Evolutionary conservation across 2,329 filamentous ascomycete genomes (phyloP), one percentile per base, ranked within the genome.

Genomic region (Elsinoe fawcettii): DNA sequence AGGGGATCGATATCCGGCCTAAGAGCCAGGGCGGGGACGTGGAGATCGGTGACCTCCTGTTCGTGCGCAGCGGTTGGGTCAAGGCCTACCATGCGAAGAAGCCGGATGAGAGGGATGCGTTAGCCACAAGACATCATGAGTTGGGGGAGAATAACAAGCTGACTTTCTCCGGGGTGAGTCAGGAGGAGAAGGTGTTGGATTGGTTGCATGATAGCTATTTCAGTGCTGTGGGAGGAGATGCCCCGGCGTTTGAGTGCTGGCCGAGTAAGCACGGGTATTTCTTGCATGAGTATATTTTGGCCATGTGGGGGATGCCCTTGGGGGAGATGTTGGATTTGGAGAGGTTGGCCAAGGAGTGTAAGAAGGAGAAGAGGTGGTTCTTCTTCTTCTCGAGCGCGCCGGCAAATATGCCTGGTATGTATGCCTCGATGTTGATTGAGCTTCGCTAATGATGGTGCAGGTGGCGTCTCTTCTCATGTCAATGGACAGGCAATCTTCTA

Each of bases 31-130:
- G 80, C 23, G 79, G 79, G 41, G 76, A 80, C 60, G 76, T 82
- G 62, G 75, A 75, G 59, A 69, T 77, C 2, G 86, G 85, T 4
- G 60, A 61, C 12, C 57, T 89, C 56, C 74, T 89, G 9, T 74
- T 88, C 44, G 67, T 89, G 18, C 77, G 85, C 16, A 83, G 80
- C 1, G 85, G 86, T 0, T 81, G 79, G 63, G 80, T 82, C 6
- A 77, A 84, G 62, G 72, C 77, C 9, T 80, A 86, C 58, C 73
- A 82, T 62, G 51, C 34, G 55, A 47, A 47, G 85, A 88, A 60
- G 80, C 62, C 66, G 0, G 66, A 69, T 2, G 69, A 73, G 18
- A 58, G 70, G n/a, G 51, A 65, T 0, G 67, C 65, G 34, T 67
- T 69, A 41, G 72, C 67, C 63, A 72, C 22, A 70, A 66, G 79